These are phyloP conservation scores for Fusarium transvaalense DNA, from an alignment of 2,329 filamentous ascomycete genomes.

Conservation along the genomic window DNA sequence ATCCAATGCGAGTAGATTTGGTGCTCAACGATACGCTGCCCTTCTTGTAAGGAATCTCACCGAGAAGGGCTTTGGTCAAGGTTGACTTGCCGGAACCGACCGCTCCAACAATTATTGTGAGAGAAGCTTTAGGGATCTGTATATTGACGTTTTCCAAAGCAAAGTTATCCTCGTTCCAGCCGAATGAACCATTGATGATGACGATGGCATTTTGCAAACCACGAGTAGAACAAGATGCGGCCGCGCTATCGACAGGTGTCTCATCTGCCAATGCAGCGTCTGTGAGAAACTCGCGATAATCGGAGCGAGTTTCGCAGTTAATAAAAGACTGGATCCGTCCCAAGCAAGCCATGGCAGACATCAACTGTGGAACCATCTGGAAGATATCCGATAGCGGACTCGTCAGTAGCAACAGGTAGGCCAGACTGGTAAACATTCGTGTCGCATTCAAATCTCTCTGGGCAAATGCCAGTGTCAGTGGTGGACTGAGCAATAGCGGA, in stretches of 20 bases:
- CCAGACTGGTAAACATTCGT: slow-evolving; percentile 50
- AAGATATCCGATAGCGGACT: slow-evolving; percentile 17
- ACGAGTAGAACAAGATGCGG: neutral
- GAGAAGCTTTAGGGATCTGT: slow-evolving; percentile 21
- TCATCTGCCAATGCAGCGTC: neutral
- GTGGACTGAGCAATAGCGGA: slow-evolving; percentile 54
- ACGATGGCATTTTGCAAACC: neutral
- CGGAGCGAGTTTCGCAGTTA: neutral
- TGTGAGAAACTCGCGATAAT: slow-evolving; percentile 7
- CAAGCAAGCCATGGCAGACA: slow-evolving; percentile 13
- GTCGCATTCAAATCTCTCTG: slow-evolving; percentile 43
- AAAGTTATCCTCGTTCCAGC: slow-evolving; percentile 42
- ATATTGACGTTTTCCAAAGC: slow-evolving; percentile 35
- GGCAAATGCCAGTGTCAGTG: slow-evolving; percentile 51
- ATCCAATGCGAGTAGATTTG: slow-evolving; percentile 43
- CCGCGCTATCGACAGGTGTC: neutral
- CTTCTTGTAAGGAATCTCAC: slow-evolving; percentile 42
- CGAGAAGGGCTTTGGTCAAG: slow-evolving; percentile 53
- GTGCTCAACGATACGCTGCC: slow-evolving; percentile 32
- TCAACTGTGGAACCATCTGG: neutral
- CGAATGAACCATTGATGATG: slow-evolving; percentile 33
- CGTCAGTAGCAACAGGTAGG: slow-evolving; percentile 8
- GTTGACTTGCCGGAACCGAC: slow-evolving; percentile 55
- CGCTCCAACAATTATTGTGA: slow-evolving; percentile 55
- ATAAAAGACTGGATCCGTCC: slow-evolving; percentile 10